phyloP scores from a whole-genome alignment of 371 early-diverging fungal species.

The Actinomortierella ambigua region DNA sequence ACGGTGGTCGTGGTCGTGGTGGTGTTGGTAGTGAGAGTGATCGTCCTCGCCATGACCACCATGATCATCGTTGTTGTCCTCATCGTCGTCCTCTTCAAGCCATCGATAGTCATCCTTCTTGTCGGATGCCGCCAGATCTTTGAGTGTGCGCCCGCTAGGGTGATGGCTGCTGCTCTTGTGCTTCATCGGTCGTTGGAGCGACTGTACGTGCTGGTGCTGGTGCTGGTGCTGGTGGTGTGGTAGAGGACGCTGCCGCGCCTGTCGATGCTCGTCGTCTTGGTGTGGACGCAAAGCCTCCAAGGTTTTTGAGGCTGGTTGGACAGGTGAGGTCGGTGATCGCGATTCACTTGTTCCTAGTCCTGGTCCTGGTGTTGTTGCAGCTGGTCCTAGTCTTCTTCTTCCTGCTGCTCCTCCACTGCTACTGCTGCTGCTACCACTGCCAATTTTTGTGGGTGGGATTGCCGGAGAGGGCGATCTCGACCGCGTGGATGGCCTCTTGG shows the following conservation, averaged over 20 bases:
- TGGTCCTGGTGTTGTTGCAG: too few relatives aligned
- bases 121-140: not conserved
- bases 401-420: too few relatives aligned
- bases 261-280: not conserved
- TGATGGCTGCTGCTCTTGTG: too few relatives aligned
- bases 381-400: too few relatives aligned
- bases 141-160: not conserved
- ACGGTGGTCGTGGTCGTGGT: not conserved
- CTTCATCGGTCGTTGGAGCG: too few relatives aligned
- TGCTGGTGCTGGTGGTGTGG: constrained; percentile 5
- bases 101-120: constrained; percentile 20
- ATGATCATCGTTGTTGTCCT: constrained; percentile 2
- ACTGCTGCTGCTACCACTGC: too few relatives aligned
- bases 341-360: too few relatives aligned
- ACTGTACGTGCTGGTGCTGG: not conserved
- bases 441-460: too few relatives aligned
- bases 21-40: not conserved
- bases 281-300: constrained; percentile 13
- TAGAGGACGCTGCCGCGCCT: not conserved
- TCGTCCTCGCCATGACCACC: not conserved
- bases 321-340: constrained; percentile 37
- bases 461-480: too few relatives aligned
- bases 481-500: too few relatives aligned
- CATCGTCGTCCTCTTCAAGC: constrained; percentile 27
- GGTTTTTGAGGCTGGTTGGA: constrained; percentile 20